Evolutionary conservation across 176 grass and related monocot genomes (phyloP).

Genomic region (Eragrostis curvula): DNA sequence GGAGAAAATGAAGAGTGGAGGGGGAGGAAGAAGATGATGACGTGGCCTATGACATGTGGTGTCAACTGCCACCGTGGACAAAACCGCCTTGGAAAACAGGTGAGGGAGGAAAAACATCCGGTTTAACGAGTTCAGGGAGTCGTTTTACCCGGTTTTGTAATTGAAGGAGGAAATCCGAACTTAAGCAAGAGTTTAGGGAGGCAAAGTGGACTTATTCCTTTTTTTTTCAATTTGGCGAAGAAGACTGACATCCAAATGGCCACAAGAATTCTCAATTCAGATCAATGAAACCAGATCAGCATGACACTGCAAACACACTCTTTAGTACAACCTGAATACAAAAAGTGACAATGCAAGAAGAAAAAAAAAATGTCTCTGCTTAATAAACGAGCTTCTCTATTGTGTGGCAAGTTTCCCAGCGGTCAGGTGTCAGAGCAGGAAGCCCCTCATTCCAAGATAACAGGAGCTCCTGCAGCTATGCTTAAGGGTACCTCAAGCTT

Average conservation of each 20-base stretch:
- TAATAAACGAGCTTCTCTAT: not conserved
- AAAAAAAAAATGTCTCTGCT: not conserved
- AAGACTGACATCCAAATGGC: not conserved
- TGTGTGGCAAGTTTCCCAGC: not conserved
- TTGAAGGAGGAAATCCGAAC: too few relatives aligned
- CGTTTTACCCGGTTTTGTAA: too few relatives aligned
- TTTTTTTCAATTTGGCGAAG: too few relatives aligned
- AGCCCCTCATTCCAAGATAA: constrained; percentile 22
- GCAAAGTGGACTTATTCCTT: too few relatives aligned
- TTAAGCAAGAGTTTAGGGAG: too few relatives aligned
- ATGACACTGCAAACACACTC: not conserved
- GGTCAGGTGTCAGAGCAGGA: not conserved
- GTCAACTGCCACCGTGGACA: too few relatives aligned
- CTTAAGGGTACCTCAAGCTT: not conserved
- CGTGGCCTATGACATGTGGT: too few relatives aligned
- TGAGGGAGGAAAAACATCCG: too few relatives aligned
- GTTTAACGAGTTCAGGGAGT: too few relatives aligned
- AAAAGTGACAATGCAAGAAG: not conserved
- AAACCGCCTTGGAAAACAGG: too few relatives aligned
- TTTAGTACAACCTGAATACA: not conserved
- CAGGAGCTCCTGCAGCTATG: not conserved
- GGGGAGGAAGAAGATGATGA: too few relatives aligned
- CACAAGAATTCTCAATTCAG: not conserved
- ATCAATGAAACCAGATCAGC: not conserved
- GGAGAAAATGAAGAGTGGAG: too few relatives aligned